These are phyloP conservation scores for Lanzia echinophila DNA, from an alignment of 2,329 filamentous ascomycete genomes.

Conservation along the genomic window DNA sequence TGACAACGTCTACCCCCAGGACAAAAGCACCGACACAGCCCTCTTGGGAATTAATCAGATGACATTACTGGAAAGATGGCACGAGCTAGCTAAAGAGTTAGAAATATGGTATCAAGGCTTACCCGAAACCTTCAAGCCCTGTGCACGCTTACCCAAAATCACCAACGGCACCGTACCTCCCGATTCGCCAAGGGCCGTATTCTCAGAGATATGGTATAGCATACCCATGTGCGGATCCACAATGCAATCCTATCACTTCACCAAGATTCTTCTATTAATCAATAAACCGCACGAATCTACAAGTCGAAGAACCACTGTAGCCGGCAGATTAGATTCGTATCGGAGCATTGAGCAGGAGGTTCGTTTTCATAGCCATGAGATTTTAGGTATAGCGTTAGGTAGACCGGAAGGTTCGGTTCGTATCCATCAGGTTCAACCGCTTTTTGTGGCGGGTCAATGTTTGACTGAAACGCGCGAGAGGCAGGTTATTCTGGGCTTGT, in stretches of 20 bases:
- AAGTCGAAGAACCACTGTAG: slow-evolving; percentile 44
- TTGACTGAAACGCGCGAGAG: slow-evolving; percentile 48
- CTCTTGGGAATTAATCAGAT: slow-evolving; percentile 42
- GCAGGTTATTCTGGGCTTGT: slow-evolving; percentile 45
- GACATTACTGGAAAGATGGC: slow-evolving; percentile 45
- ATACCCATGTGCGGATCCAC: slow-evolving; percentile 58
- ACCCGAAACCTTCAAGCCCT: slow-evolving; percentile 52
- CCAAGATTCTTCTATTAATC: slow-evolving; percentile 52
- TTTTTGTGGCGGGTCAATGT: slow-evolving; percentile 58
- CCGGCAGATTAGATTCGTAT: slow-evolving; percentile 48
- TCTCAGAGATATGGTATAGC: slow-evolving; percentile 55
- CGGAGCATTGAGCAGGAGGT: slow-evolving; percentile 49
- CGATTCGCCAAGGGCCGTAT: slow-evolving; percentile 33
- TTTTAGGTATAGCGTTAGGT: slow-evolving; percentile 52
- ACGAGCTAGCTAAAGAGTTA: slow-evolving; percentile 48
- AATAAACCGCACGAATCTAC: slow-evolving; percentile 53
- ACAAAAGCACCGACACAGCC: slow-evolving; percentile 33
- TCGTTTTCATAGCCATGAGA: slow-evolving; percentile 52
- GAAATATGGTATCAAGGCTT: slow-evolving; percentile 53
- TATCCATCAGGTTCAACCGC: slow-evolving; percentile 51
- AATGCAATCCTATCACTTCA: slow-evolving; percentile 61
- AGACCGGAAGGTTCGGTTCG: slow-evolving; percentile 49
- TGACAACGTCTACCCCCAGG: slow-evolving; percentile 29
- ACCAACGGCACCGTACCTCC: slow-evolving; percentile 17
- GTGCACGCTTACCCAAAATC: slow-evolving; percentile 40